These are phyloP conservation scores for Aspergillus tubingensis DNA, from an alignment of 2,329 filamentous ascomycete species.

Conservation along the genomic window DNA sequence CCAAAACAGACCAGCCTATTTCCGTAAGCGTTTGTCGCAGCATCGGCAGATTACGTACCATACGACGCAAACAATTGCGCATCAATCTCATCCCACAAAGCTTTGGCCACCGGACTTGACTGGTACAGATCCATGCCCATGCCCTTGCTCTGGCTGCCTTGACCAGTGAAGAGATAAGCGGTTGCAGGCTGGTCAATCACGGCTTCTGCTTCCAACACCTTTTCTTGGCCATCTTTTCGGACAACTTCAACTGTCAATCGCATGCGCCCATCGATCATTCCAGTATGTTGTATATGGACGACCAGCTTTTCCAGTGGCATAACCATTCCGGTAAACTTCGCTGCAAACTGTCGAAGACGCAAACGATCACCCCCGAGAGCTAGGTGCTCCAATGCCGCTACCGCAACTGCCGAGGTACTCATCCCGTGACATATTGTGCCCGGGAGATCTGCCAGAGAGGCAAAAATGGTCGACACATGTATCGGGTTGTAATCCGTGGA, in stretches of 20 bases:
- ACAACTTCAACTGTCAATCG: slow-evolving; percentile 94
- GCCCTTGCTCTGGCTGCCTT: slow-evolving; percentile 94
- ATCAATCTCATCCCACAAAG: slow-evolving; percentile 93
- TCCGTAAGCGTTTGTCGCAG: not conserved
- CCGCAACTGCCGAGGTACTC: slow-evolving; percentile 96
- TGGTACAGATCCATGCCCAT: slow-evolving; percentile 99
- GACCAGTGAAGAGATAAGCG: slow-evolving; percentile 93
- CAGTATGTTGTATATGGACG: slow-evolving; percentile 87
- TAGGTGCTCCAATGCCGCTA: slow-evolving; percentile 91
- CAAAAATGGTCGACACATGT: slow-evolving; percentile 91
- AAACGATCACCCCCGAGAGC: slow-evolving; percentile 84
- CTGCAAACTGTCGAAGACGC: slow-evolving; percentile 91
- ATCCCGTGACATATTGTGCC: slow-evolving; percentile 97
- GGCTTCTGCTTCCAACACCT: slow-evolving; percentile 86
- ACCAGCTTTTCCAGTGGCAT: slow-evolving; percentile 89
- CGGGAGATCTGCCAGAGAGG: slow-evolving; percentile 88
- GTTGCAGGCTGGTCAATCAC: slow-evolving; percentile 95
- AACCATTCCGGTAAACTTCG: slow-evolving; percentile 91
- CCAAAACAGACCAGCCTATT: slow-evolving; percentile 78
- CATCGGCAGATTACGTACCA: slow-evolving; percentile 60
- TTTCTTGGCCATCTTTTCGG: slow-evolving; percentile 90
- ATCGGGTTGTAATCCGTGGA: slow-evolving; percentile 98
- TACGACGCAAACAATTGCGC: slow-evolving; percentile 88
- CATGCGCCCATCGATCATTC: slow-evolving; percentile 95
- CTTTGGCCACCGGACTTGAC: slow-evolving; percentile 85